phyloP scores from a whole-genome alignment of 2,329 filamentous ascomycete genomes.

The Paecilomyces sp. region DNA sequence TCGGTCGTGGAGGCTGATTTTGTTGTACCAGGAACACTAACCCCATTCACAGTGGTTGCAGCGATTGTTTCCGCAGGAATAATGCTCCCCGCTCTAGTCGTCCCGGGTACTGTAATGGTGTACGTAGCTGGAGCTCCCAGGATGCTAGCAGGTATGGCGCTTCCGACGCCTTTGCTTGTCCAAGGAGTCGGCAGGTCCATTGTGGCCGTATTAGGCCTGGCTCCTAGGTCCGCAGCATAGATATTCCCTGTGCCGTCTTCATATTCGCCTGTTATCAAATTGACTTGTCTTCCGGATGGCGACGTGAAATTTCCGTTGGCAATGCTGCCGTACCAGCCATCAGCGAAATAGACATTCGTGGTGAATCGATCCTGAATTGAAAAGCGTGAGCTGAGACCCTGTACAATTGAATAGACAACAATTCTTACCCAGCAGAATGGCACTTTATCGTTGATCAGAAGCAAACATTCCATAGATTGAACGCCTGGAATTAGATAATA shows the following conservation, averaged over 20 bases:
- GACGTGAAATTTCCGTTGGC: constrained; percentile 1
- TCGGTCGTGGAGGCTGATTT: neutral
- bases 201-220: constrained; percentile 37
- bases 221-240: constrained; percentile 9
- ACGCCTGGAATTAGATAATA: neutral
- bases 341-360: constrained; percentile 2
- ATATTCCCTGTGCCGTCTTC: constrained; percentile 1
- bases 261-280: constrained; percentile 2
- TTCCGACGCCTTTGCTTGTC: constrained; percentile 39
- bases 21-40: neutral
- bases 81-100: neutral
- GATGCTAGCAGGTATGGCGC: constrained; percentile 35
- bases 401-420: too few relatives aligned
- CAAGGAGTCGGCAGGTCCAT: constrained; percentile 40
- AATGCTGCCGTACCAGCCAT: constrained; percentile 4
- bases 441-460: neutral
- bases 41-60: neutral
- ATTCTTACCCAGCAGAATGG: constrained; percentile 2
- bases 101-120: neutral
- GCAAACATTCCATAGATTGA: constrained; percentile 1
- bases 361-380: constrained; percentile 1
- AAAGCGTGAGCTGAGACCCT: neutral
- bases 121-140: constrained; percentile 21
- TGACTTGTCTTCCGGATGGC: neutral
- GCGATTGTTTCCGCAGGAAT: neutral